Conservation (phyloP, 495 filamentous ascomycete genomes). For the Penicillium malachiteum region DNA sequence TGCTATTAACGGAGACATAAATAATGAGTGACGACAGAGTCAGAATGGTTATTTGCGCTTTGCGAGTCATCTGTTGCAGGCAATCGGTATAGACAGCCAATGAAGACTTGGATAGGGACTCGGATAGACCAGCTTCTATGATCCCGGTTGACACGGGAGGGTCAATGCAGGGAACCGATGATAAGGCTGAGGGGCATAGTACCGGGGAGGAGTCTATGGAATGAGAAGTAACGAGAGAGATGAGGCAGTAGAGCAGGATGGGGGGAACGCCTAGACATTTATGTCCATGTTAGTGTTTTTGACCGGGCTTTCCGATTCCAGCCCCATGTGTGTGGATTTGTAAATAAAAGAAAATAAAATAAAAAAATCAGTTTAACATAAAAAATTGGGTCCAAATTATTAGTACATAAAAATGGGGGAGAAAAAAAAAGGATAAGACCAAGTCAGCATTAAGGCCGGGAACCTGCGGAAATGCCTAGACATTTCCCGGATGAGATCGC, state of each 20-base stretch:
- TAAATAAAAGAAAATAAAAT: not conserved
- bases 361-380: not conserved
- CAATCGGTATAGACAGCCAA: constrained; percentile 22
- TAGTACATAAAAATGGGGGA: not conserved
- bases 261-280: constrained; percentile 15
- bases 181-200: constrained; percentile 15
- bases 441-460: constrained; percentile 21
- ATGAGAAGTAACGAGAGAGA: constrained; percentile 17
- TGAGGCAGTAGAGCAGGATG: constrained; percentile 14
- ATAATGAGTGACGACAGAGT: constrained; percentile 43
- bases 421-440: constrained; percentile 13
- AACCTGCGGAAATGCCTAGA: constrained; percentile 27
- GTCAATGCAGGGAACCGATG: constrained; percentile 21
- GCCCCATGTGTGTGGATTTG: constrained; percentile 9
- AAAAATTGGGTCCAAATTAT: not conserved
- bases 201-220: constrained; percentile 17
- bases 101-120: constrained; percentile 11
- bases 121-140: constrained; percentile 9
- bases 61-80: constrained; percentile 43
- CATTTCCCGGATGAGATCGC: constrained; percentile 20
- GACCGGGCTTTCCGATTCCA: constrained; percentile 30
- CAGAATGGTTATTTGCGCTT: constrained; percentile 37
- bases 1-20: constrained; percentile 48
- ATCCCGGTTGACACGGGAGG: constrained; percentile 13
- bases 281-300: not conserved